Conservation (phyloP, 2,329 filamentous ascomycete genomes). For the Tricladium varicosporioides region DNA sequence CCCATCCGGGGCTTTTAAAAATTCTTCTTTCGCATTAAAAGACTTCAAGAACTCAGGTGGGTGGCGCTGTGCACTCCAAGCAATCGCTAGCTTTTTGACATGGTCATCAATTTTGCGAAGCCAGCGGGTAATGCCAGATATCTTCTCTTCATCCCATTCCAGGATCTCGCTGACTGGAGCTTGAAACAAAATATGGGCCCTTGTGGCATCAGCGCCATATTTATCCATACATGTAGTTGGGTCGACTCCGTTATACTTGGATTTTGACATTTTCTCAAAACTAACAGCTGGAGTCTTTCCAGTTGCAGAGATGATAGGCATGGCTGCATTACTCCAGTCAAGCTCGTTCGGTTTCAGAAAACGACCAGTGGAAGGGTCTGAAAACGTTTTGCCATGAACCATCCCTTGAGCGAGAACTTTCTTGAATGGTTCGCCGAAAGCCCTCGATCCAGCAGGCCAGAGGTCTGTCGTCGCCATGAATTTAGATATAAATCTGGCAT, state of each 20-base stretch:
- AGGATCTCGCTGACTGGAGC: constrained; percentile 80
- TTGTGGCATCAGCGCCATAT: constrained; percentile 79
- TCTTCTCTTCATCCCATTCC: constrained; percentile 84
- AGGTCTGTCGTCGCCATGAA: constrained; percentile 63
- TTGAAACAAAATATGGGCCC: constrained; percentile 86
- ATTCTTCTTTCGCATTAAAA: neutral
- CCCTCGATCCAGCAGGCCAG: constrained; percentile 43
- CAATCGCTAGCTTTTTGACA: neutral
- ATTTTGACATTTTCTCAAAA: constrained; percentile 95
- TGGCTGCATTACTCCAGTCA: constrained; percentile 54
- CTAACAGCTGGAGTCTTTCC: constrained; percentile 58
- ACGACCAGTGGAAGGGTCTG: constrained; percentile 69
- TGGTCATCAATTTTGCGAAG: constrained; percentile 55
- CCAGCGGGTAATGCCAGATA: constrained; percentile 80
- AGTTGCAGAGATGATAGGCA: constrained; percentile 61
- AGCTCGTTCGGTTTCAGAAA: constrained; percentile 78
- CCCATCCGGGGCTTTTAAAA: too few relatives aligned
- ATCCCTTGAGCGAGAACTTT: constrained; percentile 86
- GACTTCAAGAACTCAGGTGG: neutral
- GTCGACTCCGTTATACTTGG: constrained; percentile 88
- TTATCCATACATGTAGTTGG: constrained; percentile 68
- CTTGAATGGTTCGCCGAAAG: constrained; percentile 71
- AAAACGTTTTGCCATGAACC: constrained; percentile 85
- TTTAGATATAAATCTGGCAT: constrained; percentile 88
- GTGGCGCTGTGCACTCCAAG: constrained; percentile 2